Evolutionary conservation across 352 stramenopile species (phyloP).

Genomic region (Sclerospora graminicola): DNA sequence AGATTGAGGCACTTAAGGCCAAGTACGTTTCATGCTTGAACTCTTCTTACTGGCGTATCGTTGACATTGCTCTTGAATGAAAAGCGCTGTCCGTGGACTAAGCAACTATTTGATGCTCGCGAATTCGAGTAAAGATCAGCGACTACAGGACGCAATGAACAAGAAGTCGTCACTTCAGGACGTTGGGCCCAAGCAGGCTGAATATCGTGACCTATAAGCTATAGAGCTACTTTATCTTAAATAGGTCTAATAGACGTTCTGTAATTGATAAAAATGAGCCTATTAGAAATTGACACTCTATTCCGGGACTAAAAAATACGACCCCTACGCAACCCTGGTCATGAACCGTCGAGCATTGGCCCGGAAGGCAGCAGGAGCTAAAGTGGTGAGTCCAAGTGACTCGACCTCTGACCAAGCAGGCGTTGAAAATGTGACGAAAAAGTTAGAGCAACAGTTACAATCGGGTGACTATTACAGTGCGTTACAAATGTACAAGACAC

Average conservation of each 20-base stretch:
- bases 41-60: not conserved
- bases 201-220: constrained; percentile 69
- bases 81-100: constrained; percentile 63
- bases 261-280: too few species aligned
- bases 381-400: constrained; percentile 11
- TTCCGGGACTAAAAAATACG: not conserved
- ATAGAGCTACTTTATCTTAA: not conserved
- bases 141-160: constrained; percentile 75
- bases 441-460: constrained; percentile 59
- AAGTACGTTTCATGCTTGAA: constrained; percentile 35
- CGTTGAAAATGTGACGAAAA: constrained; percentile 69
- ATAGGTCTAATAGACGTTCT: too few species aligned
- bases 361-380: constrained; percentile 46
- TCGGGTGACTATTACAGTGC: constrained; percentile 81
- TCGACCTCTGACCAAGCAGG: constrained; percentile 29
- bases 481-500: constrained; percentile 87
- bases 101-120: constrained; percentile 85
- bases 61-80: not conserved
- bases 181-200: constrained; percentile 46
- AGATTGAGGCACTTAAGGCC: constrained; percentile 75
- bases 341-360: constrained; percentile 76
- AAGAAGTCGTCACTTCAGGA: constrained; percentile 25
- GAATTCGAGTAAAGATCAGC: constrained; percentile 85
- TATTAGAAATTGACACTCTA: not conserved
- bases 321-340: not conserved